Evolutionary conservation across 2,329 filamentous ascomycete species (phyloP).

Genomic region (Intubia oerlemansii): DNA sequence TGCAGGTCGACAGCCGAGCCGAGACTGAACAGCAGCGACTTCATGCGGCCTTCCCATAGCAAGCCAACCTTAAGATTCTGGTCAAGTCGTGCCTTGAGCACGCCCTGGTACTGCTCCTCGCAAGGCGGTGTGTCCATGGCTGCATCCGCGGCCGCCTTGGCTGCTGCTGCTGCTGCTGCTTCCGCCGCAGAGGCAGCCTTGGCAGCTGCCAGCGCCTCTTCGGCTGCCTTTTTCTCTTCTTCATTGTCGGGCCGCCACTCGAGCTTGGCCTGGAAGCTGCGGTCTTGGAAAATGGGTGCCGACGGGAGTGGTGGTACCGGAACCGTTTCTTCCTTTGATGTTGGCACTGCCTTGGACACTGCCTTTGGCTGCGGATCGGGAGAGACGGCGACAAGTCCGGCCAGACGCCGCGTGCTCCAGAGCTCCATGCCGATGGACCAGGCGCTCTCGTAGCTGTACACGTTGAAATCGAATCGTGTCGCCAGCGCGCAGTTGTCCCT

Average conservation of each 20-base stretch:
- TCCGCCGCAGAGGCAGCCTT: not conserved
- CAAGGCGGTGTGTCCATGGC: slow-evolving; percentile 7
- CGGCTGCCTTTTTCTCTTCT: not conserved
- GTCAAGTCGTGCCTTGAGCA: slow-evolving; percentile 76
- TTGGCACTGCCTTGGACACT: slow-evolving; percentile 3
- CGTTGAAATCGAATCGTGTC: slow-evolving; percentile 88
- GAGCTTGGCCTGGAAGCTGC: slow-evolving; percentile 27
- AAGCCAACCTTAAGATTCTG: slow-evolving; percentile 72
- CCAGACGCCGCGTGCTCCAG: slow-evolving; percentile 46
- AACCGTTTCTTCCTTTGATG: not conserved
- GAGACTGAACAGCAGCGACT: slow-evolving; percentile 80
- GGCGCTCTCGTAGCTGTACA: slow-evolving; percentile 94
- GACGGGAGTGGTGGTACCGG: not conserved
- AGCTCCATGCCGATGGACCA: slow-evolving; percentile 83
- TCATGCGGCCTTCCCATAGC: slow-evolving; percentile 81
- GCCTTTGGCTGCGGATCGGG: not conserved
- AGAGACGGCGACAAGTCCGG: slow-evolving; percentile 14
- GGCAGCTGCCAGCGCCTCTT: not conserved
- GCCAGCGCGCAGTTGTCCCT: slow-evolving; percentile 67
- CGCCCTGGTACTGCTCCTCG: slow-evolving; percentile 55
- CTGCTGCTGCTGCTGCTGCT: slow-evolving; percentile 2
- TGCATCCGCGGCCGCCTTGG: slow-evolving; percentile 13
- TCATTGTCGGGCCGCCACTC: slow-evolving; percentile 23
- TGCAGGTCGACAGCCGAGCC: slow-evolving; percentile 70
- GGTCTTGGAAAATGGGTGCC: slow-evolving; percentile 3